Base-by-base conservation (phyloP, 768 basidiomycete genomes). In the Dioszegia aurantiaca region DNA sequence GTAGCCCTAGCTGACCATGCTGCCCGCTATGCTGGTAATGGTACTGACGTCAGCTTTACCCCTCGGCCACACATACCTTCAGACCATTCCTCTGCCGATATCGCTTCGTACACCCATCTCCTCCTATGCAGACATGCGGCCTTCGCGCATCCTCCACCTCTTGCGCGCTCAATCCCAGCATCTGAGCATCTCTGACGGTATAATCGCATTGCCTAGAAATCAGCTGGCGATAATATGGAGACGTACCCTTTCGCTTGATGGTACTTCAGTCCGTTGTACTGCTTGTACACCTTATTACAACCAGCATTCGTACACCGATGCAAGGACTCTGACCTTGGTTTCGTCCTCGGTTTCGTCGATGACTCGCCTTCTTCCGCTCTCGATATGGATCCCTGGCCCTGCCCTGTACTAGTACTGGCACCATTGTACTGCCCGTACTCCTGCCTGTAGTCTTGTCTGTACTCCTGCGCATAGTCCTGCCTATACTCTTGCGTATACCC, bases 11-110 rank as follows among this genome's bases (percentile, higher is more conserved):
- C 5, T 88, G 87, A 3, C 94, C 94, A 76, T 98, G 95, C 41
- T 92, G 90, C 11, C 93, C 94, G 21, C 88, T 88, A 77, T 98
- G 94, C 77, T 92, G 88, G 74, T 97, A 98, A 78, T 98, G 94
- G 63, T 98, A 98, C 40, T 42, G 21, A 9, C 17, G 17, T 37
- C 36, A 37, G 36, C 41, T 43, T 43, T 8, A 10, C 19, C 41
- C 19, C 41, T 19, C 41, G 10, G 19, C 33, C 6, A 6, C 14
- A 45, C 44, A 8, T 17, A 45, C 44, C 44, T 45, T 45, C 44
- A 45, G n/a, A 9, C 44, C 44, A 19, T 45, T 45, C n/a, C 19
- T 45, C 26, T 45, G 44, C 26, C 44, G 44, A 45, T 45, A 45
- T 17, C 26, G 78, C 72, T 93, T 83, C 24, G 65, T 78, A 67